Conservation (phyloP, 805 yeast genomes). For the Pichia membranifaciens region DNA sequence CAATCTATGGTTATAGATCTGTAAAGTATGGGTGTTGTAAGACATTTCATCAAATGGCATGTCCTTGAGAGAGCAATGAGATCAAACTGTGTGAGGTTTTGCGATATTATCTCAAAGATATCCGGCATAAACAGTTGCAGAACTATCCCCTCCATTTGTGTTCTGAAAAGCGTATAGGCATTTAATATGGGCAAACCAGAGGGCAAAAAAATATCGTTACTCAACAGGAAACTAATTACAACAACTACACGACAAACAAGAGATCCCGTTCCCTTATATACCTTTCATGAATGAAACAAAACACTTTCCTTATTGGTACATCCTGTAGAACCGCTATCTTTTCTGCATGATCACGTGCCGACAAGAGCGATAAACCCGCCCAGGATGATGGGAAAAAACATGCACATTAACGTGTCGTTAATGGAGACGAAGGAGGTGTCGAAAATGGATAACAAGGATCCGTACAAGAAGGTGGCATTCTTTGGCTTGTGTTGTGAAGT, state of each 20-base stretch:
- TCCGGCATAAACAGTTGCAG: slow-evolving; percentile 17
- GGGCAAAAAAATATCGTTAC: too few species aligned
- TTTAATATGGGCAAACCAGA: too few species aligned
- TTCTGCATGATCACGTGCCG: neutral
- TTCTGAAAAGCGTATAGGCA: neutral
- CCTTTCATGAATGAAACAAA: too few species aligned
- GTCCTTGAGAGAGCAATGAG: slow-evolving; percentile 15
- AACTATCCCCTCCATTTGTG: neutral
- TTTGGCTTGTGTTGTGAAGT: neutral
- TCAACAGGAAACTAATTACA: too few species aligned
- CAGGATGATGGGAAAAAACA: too few species aligned
- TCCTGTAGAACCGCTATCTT: too few species aligned
- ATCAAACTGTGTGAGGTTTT: slow-evolving; percentile 24
- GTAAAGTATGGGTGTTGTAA: slow-evolving; percentile 16
- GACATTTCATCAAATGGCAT: slow-evolving; percentile 8
- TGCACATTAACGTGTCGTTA: too few species aligned
- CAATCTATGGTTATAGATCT: slow-evolving; percentile 21
- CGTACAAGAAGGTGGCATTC: neutral
- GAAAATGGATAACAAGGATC: neutral
- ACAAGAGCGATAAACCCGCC: slow-evolving; percentile 2
- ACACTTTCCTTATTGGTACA: too few species aligned
- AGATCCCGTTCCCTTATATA: too few species aligned
- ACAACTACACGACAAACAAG: neutral
- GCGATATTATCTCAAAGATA: slow-evolving; percentile 16
- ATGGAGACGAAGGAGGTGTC: too few species aligned